Evolutionary conservation across 371 early-diverging fungal genomes (phyloP).

Genomic region (Mucor lusitanicus): DNA sequence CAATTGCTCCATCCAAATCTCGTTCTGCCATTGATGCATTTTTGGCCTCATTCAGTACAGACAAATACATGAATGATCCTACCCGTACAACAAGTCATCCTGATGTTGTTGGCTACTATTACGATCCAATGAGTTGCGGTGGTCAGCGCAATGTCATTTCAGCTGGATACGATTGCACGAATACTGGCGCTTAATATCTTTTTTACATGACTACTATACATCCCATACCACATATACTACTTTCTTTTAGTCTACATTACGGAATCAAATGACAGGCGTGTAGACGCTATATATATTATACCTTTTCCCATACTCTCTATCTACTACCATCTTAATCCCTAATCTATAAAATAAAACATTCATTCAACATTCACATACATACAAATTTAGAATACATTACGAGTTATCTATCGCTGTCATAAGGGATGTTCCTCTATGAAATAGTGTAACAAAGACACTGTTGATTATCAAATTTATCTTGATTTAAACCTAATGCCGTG

Average conservation of each 20-base stretch:
- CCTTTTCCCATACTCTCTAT: constrained; percentile 1
- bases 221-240: background rate
- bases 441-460: background rate
- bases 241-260: background rate
- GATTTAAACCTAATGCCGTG: background rate
- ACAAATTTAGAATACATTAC: constrained; percentile 2
- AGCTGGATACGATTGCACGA: constrained; percentile 27
- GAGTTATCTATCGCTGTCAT: background rate
- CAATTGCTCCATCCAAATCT: constrained; percentile 15
- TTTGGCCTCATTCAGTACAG: constrained; percentile 14
- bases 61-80: constrained; percentile 35
- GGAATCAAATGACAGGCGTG: background rate
- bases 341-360: background rate
- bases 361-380: background rate
- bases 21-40: constrained; percentile 6
- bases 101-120: constrained; percentile 37
- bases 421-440: background rate
- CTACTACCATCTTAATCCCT: background rate
- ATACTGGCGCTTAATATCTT: constrained; percentile 27
- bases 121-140: constrained; percentile 45
- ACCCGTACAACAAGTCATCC: constrained; percentile 42
- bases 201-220: background rate
- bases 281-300: background rate
- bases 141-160: background rate
- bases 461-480: background rate